Conservation (phyloP, 164 flowering plant genomes). For the Vitis labrusca region DNA sequence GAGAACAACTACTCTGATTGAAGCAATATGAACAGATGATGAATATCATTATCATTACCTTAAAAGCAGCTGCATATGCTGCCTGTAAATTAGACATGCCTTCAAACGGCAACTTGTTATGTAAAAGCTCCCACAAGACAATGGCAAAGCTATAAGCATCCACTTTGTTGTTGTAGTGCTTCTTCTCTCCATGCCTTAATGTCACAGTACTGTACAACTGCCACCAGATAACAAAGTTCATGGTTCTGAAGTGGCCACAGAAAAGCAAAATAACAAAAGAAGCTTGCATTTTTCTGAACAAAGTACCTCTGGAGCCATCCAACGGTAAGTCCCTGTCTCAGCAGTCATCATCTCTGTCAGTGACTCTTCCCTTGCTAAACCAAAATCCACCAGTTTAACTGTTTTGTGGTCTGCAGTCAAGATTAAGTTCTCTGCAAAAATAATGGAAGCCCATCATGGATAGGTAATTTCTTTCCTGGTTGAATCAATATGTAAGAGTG, state of each 20-base stretch:
- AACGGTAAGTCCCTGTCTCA: slow-evolving; percentile 88
- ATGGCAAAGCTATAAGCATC: slow-evolving; percentile 94
- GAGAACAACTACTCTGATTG: not conserved
- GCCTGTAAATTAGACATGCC: slow-evolving; percentile 98
- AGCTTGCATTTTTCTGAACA: not conserved
- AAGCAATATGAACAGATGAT: not conserved
- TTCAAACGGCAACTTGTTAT: slow-evolving; percentile 82
- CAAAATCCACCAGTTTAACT: slow-evolving; percentile 86
- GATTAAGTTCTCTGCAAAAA: slow-evolving; percentile 68
- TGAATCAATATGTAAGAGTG: too few species aligned
- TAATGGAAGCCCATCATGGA: not conserved
- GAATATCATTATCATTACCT: slow-evolving; percentile 34
- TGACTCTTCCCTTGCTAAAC: slow-evolving; percentile 88
- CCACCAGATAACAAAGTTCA: slow-evolving; percentile 2
- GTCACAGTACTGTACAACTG: slow-evolving; percentile 94
- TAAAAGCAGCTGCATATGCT: slow-evolving; percentile 94
- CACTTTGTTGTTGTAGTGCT: slow-evolving; percentile 91
- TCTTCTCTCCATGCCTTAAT: slow-evolving; percentile 90
- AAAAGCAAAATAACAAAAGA: not conserved
- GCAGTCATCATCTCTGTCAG: slow-evolving; percentile 96
- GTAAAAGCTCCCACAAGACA: slow-evolving; percentile 89
- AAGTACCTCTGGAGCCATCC: slow-evolving; percentile 95
- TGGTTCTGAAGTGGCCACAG: too few species aligned
- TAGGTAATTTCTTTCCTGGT: too few species aligned
- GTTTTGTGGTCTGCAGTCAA: slow-evolving; percentile 76